Evolutionary conservation across 2,329 filamentous ascomycete genomes (phyloP).

Genomic region (Fusarium penzigii): DNA sequence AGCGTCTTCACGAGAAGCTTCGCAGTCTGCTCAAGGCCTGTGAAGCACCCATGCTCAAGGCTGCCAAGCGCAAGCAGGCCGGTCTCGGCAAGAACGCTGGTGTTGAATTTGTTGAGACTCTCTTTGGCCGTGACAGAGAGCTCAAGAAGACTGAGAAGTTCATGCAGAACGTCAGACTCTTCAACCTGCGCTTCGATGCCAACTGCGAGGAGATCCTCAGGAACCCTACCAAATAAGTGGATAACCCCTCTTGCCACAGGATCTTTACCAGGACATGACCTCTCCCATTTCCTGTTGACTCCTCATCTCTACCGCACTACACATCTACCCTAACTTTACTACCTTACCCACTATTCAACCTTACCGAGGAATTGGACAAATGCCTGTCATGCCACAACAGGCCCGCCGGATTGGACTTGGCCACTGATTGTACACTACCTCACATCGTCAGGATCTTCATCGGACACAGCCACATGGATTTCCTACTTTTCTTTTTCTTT

Average conservation of each 20-base stretch:
- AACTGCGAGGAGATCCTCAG: constrained; percentile 90
- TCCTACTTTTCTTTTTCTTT: constrained; percentile 22
- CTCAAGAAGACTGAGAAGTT: constrained; percentile 87
- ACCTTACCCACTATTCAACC: too few species aligned
- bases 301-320: constrained; percentile 9
- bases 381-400: too few species aligned
- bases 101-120: constrained; percentile 91
- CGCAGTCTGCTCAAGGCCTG: constrained; percentile 86
- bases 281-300: constrained; percentile 22
- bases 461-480: constrained; percentile 27
- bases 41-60: constrained; percentile 93
- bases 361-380: too few species aligned
- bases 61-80: constrained; percentile 69
- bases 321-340: too few species aligned
- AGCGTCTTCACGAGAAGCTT: constrained; percentile 83
- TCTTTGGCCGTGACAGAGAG: constrained; percentile 90
- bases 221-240: constrained; percentile 55
- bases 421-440: constrained; percentile 33
- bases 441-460: constrained; percentile 28
- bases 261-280: constrained; percentile 26
- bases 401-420: constrained; percentile 27
- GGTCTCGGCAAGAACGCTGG: constrained; percentile 86
- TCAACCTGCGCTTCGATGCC: constrained; percentile 92
- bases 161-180: constrained; percentile 85
- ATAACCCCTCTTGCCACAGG: constrained; percentile 22